Evolutionary conservation across 805 yeast genomes (phyloP), one percentile per base, ranked within the genome.

Genomic region (Candida quercuum): DNA sequence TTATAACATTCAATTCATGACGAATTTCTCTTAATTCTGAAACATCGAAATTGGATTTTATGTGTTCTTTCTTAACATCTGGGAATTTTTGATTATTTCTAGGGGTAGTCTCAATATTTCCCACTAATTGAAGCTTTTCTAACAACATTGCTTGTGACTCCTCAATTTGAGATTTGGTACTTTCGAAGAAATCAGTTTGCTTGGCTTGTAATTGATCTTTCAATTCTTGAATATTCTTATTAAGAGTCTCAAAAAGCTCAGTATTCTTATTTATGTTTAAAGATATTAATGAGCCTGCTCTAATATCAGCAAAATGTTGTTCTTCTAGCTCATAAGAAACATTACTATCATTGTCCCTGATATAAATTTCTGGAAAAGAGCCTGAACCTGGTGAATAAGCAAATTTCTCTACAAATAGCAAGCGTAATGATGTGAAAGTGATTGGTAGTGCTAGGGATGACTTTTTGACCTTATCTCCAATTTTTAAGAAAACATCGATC

Each of bases 241-340:
- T 42, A 20, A 51, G 19, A 5, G 38, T 28, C 12, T 48, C 47
- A 13, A 46, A 14, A 1, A 45, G 19, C 12, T 42, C 47, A 15
- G 56, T 22, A 27, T 44, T 42, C 32, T 54, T 68, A 19, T 73
- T 67, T 41, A 79, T 79, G 32, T 74, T 71, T 23, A 85, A 60
- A 1, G 79, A 68, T 8, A 91, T 55, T 3, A 87, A 60, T 2
- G 77, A 66, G 0, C 87, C 88, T 3, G 69, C 68, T 33, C 59
- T 56, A 1, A 91, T 66, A 28, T 83, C 89, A 0, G 47, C 48
- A n/a, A 86, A 54, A 19, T 69, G 59, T 14, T 66, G 66, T 28
- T 87, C 89, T 43, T 89, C 97, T 17, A 91, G 60, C 56, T 91
- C 96, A 54, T 85, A 93, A 2, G 81, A 69, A 1, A 88, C 70